Evolutionary conservation across 257 asterid genomes (phyloP).

Genomic region (Solanum acaule): DNA sequence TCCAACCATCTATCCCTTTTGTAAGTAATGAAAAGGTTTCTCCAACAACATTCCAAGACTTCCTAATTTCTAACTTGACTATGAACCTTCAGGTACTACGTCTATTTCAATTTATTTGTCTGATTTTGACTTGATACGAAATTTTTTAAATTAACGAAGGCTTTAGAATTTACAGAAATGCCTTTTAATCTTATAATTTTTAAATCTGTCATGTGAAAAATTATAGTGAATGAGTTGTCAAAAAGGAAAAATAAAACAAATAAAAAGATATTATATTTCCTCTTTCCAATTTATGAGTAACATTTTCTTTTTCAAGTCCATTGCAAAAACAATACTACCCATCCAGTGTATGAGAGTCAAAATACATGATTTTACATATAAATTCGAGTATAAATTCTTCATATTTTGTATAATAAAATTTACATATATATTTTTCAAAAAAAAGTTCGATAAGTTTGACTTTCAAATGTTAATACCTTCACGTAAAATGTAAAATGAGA

Average conservation of each 20-base stretch:
- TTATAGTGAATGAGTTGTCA: no score
- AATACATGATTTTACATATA: neutral
- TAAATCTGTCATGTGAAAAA: neutral
- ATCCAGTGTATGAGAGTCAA: neutral
- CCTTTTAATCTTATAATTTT: neutral
- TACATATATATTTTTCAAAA: no score
- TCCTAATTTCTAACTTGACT: constrained; percentile 37
- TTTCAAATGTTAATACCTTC: no score
- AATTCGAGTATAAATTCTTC: neutral
- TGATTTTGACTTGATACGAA: no score
- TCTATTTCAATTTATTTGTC: no score
- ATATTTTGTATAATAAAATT: neutral
- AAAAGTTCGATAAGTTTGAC: neutral
- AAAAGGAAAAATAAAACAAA: no score
- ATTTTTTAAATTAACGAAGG: no score
- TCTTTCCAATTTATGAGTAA: neutral
- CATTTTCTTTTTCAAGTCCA: neutral
- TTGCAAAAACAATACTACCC: neutral
- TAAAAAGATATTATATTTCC: neutral
- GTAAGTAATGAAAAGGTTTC: constrained; percentile 11
- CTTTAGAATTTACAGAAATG: no score
- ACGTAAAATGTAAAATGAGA: neutral
- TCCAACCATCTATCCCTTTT: constrained; percentile 29
- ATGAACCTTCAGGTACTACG: constrained; percentile 28
- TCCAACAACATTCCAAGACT: constrained; percentile 28